phyloP scores from a whole-genome alignment of 23 red algal species.

The Gracilariopsis chorda region DNA sequence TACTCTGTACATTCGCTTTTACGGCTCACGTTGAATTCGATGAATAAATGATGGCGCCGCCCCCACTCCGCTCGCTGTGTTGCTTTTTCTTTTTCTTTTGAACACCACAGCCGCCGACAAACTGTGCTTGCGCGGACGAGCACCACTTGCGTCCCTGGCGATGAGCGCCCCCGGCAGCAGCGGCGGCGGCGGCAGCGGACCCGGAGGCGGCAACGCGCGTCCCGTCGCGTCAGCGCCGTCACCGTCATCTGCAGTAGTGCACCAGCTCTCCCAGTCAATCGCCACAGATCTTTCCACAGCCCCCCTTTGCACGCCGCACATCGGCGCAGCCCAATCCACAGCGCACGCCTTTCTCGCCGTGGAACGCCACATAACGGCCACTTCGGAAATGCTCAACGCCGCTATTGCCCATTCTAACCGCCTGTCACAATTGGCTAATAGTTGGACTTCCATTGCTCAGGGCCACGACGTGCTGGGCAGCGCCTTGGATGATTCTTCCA shows the following conservation, averaged over 20 bases:
- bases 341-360: background rate
- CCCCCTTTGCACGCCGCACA: background rate
- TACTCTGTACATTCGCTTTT: too few species aligned
- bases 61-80: too few species aligned
- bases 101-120: too few species aligned
- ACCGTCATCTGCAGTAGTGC: background rate
- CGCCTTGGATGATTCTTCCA: background rate
- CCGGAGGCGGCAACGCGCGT: too few species aligned
- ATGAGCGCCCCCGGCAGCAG: too few species aligned
- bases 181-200: too few species aligned
- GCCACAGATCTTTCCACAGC: background rate
- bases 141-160: too few species aligned
- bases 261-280: background rate
- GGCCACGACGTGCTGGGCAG: background rate
- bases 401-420: background rate
- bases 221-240: too few species aligned
- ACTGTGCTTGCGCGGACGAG: too few species aligned
- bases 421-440: background rate
- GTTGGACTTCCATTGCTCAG: background rate
- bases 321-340: background rate
- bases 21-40: too few species aligned
- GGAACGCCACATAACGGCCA: constrained; percentile 4
- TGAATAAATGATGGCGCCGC: too few species aligned
- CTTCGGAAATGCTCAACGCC: background rate
- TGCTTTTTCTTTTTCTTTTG: too few species aligned